Evolutionary conservation across 441 rosid species (phyloP).

Genomic region (Gossypium gossypioides): DNA sequence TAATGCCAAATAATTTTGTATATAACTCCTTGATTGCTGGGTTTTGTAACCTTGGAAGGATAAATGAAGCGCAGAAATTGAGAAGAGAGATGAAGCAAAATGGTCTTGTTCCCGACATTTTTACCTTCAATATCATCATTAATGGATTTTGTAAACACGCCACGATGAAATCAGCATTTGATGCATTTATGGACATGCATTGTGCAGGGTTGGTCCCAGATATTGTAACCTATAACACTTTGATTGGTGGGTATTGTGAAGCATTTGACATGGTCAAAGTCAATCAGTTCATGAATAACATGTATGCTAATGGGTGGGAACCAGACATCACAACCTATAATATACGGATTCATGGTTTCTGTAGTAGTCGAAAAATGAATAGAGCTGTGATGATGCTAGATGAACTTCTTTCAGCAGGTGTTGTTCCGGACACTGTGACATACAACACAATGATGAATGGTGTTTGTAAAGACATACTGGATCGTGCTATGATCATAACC

Average conservation of each 20-base stretch:
- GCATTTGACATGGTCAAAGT: constrained; percentile 42
- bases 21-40: constrained; percentile 58
- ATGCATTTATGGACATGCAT: constrained; percentile 36
- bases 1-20: constrained; percentile 48
- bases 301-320: constrained; percentile 41
- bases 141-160: constrained; percentile 50
- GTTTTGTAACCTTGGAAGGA: constrained; percentile 42
- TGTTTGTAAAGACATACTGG: constrained; percentile 41
- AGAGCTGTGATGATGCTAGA: constrained; percentile 45
- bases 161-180: constrained; percentile 40
- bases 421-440: constrained; percentile 53
- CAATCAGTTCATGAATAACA: constrained; percentile 31
- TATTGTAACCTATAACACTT: constrained; percentile 57
- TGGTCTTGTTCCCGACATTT: constrained; percentile 52
- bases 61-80: constrained; percentile 43
- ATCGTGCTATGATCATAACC: constrained; percentile 50
- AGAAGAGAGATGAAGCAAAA: constrained; percentile 46
- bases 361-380: constrained; percentile 32
- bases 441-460: constrained; percentile 58
- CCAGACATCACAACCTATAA: constrained; percentile 63
- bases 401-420: constrained; percentile 47
- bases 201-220: constrained; percentile 44
- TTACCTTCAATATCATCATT: constrained; percentile 51
- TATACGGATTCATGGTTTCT: constrained; percentile 41
- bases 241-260: constrained; percentile 52